phyloP scores from a whole-genome alignment of 2,329 filamentous ascomycete genomes.

The Teratosphaeria zuluensis region DNA sequence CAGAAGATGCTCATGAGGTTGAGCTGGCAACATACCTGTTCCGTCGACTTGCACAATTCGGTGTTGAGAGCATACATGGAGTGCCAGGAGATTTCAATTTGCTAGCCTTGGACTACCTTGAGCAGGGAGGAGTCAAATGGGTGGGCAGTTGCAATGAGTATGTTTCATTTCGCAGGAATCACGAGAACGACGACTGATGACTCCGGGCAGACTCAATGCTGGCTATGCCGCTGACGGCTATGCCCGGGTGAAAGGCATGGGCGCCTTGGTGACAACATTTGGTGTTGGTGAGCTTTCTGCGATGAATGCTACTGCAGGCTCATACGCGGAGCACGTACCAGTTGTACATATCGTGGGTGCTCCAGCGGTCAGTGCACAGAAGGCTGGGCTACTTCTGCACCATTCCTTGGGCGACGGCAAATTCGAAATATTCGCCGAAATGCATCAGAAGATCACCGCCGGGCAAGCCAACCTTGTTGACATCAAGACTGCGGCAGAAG shows the following conservation, averaged over 20 bases:
- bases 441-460: constrained; percentile 64
- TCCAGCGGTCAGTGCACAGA: constrained; percentile 31
- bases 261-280: constrained; percentile 39
- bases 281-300: constrained; percentile 41
- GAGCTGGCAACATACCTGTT: constrained; percentile 2
- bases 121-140: constrained; percentile 46
- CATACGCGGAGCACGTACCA: constrained; percentile 38
- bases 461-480: constrained; percentile 62
- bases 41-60: neutral
- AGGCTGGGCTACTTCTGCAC: constrained; percentile 34
- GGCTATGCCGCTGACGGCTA: constrained; percentile 41
- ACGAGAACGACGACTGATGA: neutral
- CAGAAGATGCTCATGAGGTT: neutral
- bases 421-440: constrained; percentile 73
- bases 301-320: constrained; percentile 38
- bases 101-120: constrained; percentile 47
- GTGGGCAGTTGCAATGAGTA: constrained; percentile 52
- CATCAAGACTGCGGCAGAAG: constrained; percentile 50
- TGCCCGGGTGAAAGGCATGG: constrained; percentile 36
- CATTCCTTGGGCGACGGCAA: constrained; percentile 48
- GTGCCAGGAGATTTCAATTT: constrained; percentile 33
- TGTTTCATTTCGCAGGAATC: neutral
- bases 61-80: neutral
- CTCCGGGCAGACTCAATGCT: constrained; percentile 33
- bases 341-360: constrained; percentile 40